These are phyloP conservation scores for Naematelia encephala DNA, from an alignment of 768 basidiomycete species.

Conservation along the genomic window DNA sequence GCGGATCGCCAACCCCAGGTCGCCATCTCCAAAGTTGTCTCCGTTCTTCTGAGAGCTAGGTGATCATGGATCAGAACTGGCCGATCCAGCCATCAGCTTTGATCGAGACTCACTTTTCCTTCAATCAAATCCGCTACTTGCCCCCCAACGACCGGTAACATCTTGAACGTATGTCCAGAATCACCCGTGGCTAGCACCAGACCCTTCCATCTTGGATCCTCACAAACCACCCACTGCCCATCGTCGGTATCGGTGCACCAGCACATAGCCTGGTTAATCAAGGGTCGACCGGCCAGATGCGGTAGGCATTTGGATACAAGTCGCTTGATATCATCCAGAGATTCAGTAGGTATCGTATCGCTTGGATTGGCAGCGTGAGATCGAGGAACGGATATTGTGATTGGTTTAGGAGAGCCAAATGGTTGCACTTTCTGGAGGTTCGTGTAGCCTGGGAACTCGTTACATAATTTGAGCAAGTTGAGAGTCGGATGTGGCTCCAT, in stretches of 20 bases:
- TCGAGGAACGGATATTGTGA: conserved; percentile 43
- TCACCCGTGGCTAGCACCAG: conserved; percentile 46
- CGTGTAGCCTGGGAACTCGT: conserved; percentile 48
- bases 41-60: conserved; percentile 1
- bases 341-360: conserved; percentile 45
- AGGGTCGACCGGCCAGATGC: conserved; percentile 9
- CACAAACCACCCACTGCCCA: conserved; percentile 37
- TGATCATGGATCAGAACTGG: background rate
- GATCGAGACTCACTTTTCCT: conserved; percentile 14
- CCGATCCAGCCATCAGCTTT: background rate
- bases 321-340: conserved; percentile 27
- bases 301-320: conserved; percentile 41
- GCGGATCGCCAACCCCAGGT: conserved; percentile 16
- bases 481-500: conserved; percentile 35
- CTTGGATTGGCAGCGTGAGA: conserved; percentile 46
- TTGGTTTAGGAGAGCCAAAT: conserved; percentile 22
- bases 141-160: conserved; percentile 38
- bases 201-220: conserved; percentile 40
- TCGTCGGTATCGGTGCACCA: conserved; percentile 50
- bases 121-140: conserved; percentile 44
- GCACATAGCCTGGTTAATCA: conserved; percentile 38
- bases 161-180: conserved; percentile 43
- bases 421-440: conserved; percentile 23
- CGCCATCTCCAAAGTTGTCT: conserved; percentile 27
- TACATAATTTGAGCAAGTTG: conserved; percentile 38